A percentile compares a stretch with the other conserved stretches of the same genome.
Evolutionary conservation across 73 alveolate genomes (phyloP).

Genomic region (Paramecium bursaria): DNA sequence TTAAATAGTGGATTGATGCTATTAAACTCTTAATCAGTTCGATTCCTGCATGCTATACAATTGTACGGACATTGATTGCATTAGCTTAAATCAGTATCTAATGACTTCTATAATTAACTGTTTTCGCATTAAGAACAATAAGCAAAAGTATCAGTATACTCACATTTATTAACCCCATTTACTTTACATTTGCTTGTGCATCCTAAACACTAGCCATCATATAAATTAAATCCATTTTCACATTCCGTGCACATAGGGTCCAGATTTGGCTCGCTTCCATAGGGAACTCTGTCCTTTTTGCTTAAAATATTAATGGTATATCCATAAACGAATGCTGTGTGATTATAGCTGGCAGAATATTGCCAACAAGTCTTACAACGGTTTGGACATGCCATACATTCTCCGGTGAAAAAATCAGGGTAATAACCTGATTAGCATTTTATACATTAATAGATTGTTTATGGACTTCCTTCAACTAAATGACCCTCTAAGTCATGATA

Average conservation of each 20-base stretch:
- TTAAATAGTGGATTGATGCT: constrained; percentile 14
- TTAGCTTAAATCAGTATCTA: background rate
- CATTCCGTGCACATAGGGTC: constrained; percentile 30
- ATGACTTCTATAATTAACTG: constrained; percentile 1
- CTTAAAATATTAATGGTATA: no score
- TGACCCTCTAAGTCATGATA: background rate
- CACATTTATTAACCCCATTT: constrained; percentile 8
- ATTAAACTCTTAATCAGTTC: constrained; percentile 13
- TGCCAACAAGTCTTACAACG: constrained; percentile 42
- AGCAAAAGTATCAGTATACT: background rate
- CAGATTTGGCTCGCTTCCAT: no score
- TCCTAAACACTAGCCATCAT: constrained; percentile 30
- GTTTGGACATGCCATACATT: constrained; percentile 24
- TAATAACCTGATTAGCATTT: constrained; percentile 11
- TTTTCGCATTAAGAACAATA: constrained; percentile 37
- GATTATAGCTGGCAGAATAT: constrained; percentile 23
- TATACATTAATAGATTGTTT: constrained; percentile 34
- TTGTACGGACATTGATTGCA: constrained; percentile 19
- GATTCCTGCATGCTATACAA: constrained; percentile 29
- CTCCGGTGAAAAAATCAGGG: constrained; percentile 33
- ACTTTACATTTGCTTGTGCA: background rate
- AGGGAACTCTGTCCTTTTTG: no score
- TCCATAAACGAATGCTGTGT: no score
- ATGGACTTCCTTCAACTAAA: background rate
- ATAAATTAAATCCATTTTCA: constrained; percentile 34